Conservation (phyloP, 495 filamentous ascomycete genomes). For the Chaetomium cochliodes region DNA sequence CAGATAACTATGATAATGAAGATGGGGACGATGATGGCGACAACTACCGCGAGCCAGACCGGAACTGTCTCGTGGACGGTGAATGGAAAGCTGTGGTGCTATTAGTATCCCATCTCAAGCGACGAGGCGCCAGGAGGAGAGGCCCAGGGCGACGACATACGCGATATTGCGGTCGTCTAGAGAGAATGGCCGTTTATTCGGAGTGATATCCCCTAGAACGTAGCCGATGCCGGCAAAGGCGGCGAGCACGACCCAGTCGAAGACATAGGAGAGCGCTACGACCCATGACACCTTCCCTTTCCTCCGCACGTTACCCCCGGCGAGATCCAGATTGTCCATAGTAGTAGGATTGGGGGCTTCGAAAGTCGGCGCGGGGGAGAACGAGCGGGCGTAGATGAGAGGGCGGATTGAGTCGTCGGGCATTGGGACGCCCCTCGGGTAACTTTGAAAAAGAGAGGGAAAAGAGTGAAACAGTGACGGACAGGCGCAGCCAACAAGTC, state of each 20-base stretch:
- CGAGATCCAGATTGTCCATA: slow-evolving; percentile 30
- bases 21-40: slow-evolving; percentile 59
- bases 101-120: neutral
- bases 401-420: slow-evolving; percentile 36
- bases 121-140: neutral
- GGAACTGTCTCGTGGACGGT: slow-evolving; percentile 71
- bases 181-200: slow-evolving; percentile 56
- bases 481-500: neutral
- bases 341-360: slow-evolving; percentile 19
- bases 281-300: slow-evolving; percentile 32
- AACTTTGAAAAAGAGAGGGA: neutral
- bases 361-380: slow-evolving; percentile 27
- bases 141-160: slow-evolving; percentile 32
- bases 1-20: slow-evolving; percentile 68
- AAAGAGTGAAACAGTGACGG: slow-evolving; percentile 14
- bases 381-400: slow-evolving; percentile 30
- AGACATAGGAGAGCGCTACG: slow-evolving; percentile 44
- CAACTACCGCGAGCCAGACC: slow-evolving; percentile 54
- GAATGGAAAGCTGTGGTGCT: slow-evolving; percentile 61
- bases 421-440: slow-evolving; percentile 26
- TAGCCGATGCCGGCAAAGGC: slow-evolving; percentile 42
- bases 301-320: slow-evolving; percentile 20
- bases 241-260: slow-evolving; percentile 49
- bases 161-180: slow-evolving; percentile 47
- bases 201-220: slow-evolving; percentile 51